A percentile compares a stretch with the other conserved stretches of the same genome.
Evolutionary conservation across 1,284 basidiomycete genomes (phyloP).

Genomic region (Malassezia cuniculi): DNA sequence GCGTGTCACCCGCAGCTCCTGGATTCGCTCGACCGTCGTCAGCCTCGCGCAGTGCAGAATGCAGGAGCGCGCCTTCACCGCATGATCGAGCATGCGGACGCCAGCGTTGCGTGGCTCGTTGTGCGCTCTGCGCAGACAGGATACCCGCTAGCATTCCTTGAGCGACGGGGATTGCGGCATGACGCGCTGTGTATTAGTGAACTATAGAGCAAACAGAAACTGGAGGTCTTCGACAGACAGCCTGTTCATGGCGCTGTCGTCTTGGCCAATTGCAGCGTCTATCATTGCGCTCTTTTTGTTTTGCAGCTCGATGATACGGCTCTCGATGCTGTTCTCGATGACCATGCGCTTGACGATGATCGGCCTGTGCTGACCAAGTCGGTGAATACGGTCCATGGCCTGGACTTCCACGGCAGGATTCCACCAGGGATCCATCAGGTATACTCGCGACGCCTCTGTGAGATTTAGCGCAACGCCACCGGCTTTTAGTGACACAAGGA

Average conservation of each 20-base stretch:
- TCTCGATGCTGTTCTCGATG: slow-evolving; percentile 91
- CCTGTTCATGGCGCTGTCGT: slow-evolving; percentile 42
- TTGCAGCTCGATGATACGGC: slow-evolving; percentile 74
- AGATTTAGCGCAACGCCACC: slow-evolving; percentile 66
- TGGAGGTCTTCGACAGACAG: slow-evolving; percentile 39
- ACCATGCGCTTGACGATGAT: slow-evolving; percentile 86
- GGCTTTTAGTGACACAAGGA: slow-evolving; percentile 84
- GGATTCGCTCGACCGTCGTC: slow-evolving; percentile 9
- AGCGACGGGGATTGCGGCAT: not conserved
- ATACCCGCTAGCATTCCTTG: slow-evolving; percentile 2
- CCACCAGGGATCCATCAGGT: slow-evolving; percentile 45
- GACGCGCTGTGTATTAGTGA: not conserved
- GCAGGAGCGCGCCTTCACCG: slow-evolving; percentile 2
- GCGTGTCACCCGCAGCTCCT: slow-evolving; percentile 4
- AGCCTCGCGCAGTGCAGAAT: not conserved
- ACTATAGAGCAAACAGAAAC: slow-evolving; percentile 37
- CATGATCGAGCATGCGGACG: slow-evolving; percentile 1
- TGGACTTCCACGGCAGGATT: slow-evolving; percentile 48
- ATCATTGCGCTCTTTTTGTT: slow-evolving; percentile 62
- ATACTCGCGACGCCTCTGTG: slow-evolving; percentile 43
- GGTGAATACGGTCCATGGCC: slow-evolving; percentile 84
- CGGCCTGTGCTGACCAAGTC: slow-evolving; percentile 78
- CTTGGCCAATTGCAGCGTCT: slow-evolving; percentile 42
- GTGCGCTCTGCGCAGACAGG: slow-evolving; percentile 1
- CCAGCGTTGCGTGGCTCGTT: slow-evolving; percentile 5